These are phyloP conservation scores for Tulasnella sp. DNA, from an alignment of 768 basidiomycete genomes.

Conservation along the genomic window DNA sequence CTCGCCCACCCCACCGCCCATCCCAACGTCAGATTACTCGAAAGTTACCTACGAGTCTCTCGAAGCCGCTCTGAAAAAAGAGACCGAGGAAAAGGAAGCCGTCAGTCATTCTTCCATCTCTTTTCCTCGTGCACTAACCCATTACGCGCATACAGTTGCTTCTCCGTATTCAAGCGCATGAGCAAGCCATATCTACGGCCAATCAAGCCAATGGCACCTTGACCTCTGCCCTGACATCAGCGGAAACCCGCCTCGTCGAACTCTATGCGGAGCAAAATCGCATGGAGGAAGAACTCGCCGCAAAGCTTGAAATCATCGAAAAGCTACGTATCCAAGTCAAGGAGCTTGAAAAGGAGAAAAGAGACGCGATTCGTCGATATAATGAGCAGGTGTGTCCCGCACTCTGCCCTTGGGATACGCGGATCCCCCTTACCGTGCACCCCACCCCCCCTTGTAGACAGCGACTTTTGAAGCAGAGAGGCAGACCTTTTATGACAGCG, in stretches of 20 bases:
- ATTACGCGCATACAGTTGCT: slow-evolving; percentile 47
- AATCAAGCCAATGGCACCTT: slow-evolving; percentile 58
- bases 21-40: neutral
- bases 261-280: slow-evolving; percentile 74
- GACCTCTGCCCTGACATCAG: slow-evolving; percentile 53
- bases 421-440: too few relatives aligned
- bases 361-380: slow-evolving; percentile 72
- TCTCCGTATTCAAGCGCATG: slow-evolving; percentile 69
- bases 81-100: slow-evolving; percentile 76
- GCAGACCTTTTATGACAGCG: slow-evolving; percentile 86
- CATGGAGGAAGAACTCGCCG: slow-evolving; percentile 72
- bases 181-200: slow-evolving; percentile 55
- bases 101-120: slow-evolving; percentile 35
- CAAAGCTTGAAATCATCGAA: slow-evolving; percentile 73
- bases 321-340: slow-evolving; percentile 73
- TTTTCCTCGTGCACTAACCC: slow-evolving; percentile 9
- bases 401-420: neutral
- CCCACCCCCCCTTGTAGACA: slow-evolving; percentile 54
- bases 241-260: slow-evolving; percentile 68
- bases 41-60: slow-evolving; percentile 38
- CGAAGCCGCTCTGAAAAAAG: slow-evolving; percentile 57
- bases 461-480: slow-evolving; percentile 85
- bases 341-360: slow-evolving; percentile 82
- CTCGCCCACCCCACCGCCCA: neutral
- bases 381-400: slow-evolving; percentile 65